Evolutionary conservation across 1,284 basidiomycete genomes (phyloP), one percentile per base, ranked within the genome.

Genomic region (Lentinula novae-zelandiae): DNA sequence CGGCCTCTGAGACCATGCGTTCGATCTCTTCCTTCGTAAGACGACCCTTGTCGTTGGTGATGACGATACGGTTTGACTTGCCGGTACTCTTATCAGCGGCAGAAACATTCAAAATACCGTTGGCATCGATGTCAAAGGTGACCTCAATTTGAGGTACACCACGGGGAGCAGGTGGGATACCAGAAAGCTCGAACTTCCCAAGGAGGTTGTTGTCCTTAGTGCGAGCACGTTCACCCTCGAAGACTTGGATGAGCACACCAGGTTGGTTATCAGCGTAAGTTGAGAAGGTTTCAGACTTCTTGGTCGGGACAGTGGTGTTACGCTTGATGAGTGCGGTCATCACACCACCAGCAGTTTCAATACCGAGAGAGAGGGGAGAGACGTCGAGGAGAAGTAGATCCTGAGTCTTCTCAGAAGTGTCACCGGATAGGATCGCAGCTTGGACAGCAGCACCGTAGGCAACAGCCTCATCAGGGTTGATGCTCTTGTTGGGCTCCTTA

Each of bases 381-480:
- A 99, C 97, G 76, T 99, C 96, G 75, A 99, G 93, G 63, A 99
- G 87, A 62, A 99, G 89, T 63, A 99, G 84, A 75, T 97, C 95
- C 77, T 96, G 93, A 52, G 94, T 97, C 84, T 96, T 97, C 84
- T 98, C 96, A 1, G 95, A 97, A 40, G 95, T 97, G 77, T 98
- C 95, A 74, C 97, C 97, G 38, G 95, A 93, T 64, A 99, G 90
- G 70, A 99, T 97, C 72, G 95, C 96, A 64, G 95, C 96, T 82
- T 99, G 97, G 71, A 99, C 96, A 66, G 97, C 96, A 67, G 96
- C 97, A 84, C 97, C 97, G 79, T 98, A 98, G 44, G 97, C 96
- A 67, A 99, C 96, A 64, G 97, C 97, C 82, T 99, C 97, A 71
- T 99, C 96, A 65, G 97, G 97, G 89, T 99, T 99, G 86, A 99